A percentile compares a stretch with the other conserved stretches of the same genome.
Evolutionary conservation across 1,284 basidiomycete species (phyloP).

Genomic region (Cryptococcus sp.): DNA sequence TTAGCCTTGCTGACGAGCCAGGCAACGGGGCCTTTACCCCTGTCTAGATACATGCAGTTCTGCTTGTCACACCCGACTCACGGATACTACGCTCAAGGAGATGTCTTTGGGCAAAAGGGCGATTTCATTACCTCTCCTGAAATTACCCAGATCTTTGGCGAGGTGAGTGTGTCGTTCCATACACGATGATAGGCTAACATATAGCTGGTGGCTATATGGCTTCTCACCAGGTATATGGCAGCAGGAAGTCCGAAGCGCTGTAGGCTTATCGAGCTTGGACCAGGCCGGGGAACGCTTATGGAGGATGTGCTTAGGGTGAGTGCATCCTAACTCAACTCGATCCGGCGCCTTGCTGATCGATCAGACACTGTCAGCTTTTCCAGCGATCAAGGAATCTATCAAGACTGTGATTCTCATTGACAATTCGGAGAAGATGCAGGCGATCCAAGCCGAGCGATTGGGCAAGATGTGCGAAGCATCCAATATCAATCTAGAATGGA

Average conservation of each 20-base stretch:
- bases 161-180: conserved; percentile 55
- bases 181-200: neutral
- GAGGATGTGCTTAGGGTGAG: conserved; percentile 80
- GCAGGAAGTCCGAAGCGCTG: conserved; percentile 55
- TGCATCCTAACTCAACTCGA: conserved; percentile 8
- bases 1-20: conserved; percentile 4
- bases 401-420: conserved; percentile 71
- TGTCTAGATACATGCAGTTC: conserved; percentile 81
- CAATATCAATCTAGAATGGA: conserved; percentile 59
- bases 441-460: conserved; percentile 61
- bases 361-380: conserved; percentile 38
- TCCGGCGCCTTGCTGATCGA: no score
- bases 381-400: conserved; percentile 56
- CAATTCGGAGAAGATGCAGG: conserved; percentile 63
- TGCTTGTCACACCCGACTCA: conserved; percentile 78
- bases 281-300: conserved; percentile 88
- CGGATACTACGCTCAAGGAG: conserved; percentile 77
- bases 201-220: conserved; percentile 75
- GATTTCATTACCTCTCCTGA: conserved; percentile 98
- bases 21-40: conserved; percentile 80
- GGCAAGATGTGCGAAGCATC: conserved; percentile 17
- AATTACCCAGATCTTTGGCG: conserved; percentile 93
- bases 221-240: conserved; percentile 70
- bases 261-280: conserved; percentile 85
- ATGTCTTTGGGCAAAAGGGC: conserved; percentile 78